Percentiles rank a stretch among this genome's conserved stretches.
phyloP scores from a whole-genome alignment of 2,329 filamentous ascomycete species.

The Bipolaris cookei region DNA sequence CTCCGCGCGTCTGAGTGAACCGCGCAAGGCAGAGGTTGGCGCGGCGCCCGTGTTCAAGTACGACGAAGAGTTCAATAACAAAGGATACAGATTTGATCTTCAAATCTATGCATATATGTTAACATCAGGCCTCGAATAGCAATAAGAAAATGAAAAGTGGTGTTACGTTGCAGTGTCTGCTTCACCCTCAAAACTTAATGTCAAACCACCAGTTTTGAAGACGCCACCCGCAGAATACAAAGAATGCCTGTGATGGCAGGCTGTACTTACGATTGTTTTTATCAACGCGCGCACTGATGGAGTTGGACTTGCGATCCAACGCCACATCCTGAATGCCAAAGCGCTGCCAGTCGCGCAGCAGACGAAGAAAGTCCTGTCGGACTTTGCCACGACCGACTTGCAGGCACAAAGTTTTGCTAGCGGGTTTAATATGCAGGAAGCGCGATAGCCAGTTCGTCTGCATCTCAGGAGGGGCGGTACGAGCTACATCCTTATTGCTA shows the following conservation, averaged over 20 bases:
- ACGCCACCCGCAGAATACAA: conserved; percentile 27
- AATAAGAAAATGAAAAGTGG: conserved; percentile 9
- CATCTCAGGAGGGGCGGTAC: conserved; percentile 48
- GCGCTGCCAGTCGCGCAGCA: conserved; percentile 79
- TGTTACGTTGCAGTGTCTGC: conserved; percentile 28
- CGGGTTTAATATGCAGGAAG: conserved; percentile 88
- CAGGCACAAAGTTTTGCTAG: conserved; percentile 76
- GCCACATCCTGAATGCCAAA: conserved; percentile 82
- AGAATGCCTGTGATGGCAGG: conserved; percentile 10
- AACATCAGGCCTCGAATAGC: conserved; percentile 4
- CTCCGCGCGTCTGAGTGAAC: conserved; percentile 90
- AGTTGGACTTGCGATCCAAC: conserved; percentile 78
- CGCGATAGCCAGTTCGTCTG: conserved; percentile 83
- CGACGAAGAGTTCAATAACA: conserved; percentile 83
- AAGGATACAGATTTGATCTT: conserved; percentile 88
- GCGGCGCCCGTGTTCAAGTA: conserved; percentile 82
- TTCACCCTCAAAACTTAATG: conserved; percentile 25
- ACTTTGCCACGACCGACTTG: conserved; percentile 73
- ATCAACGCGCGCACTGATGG: conserved; percentile 79
- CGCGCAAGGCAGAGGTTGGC: conserved; percentile 79
- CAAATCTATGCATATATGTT: conserved; percentile 62
- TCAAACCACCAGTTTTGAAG: conserved; percentile 24
- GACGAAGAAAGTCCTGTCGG: conserved; percentile 75
- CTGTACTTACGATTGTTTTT: conserved; percentile 74
- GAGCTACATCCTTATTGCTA: conserved; percentile 49